A percentile compares a stretch with the other conserved stretches of the same genome.
Conservation (phyloP, 1,139 yeast genomes). For the Kodamaea sp. region DNA sequence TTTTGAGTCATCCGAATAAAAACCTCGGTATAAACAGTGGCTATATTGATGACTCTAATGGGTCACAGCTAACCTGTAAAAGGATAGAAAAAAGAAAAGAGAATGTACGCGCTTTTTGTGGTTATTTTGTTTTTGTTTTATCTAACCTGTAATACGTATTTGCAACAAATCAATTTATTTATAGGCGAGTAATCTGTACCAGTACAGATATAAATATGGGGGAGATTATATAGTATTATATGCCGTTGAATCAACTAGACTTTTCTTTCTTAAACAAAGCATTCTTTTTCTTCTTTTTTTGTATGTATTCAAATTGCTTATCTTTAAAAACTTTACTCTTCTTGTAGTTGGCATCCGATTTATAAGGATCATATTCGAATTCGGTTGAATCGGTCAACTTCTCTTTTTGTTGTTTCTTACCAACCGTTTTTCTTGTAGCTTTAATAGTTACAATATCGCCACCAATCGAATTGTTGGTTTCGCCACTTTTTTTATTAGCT, state of each 20-base stretch:
- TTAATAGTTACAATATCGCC: too few species aligned
- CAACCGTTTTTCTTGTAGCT: too few species aligned
- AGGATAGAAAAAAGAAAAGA: not conserved
- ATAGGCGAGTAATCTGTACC: too few species aligned
- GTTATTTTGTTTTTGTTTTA: not conserved
- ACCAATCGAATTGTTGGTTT: not conserved
- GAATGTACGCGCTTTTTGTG: not conserved
- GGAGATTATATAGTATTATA: too few species aligned
- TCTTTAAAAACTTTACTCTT: constrained; percentile 12
- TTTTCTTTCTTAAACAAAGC: constrained; percentile 7
- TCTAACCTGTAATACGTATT: too few species aligned
- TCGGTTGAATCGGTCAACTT: constrained; percentile 6
- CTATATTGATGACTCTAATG: not conserved
- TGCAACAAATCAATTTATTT: too few species aligned
- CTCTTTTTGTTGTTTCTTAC: not conserved
- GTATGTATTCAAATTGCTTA: constrained; percentile 13
- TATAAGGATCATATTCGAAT: constrained; percentile 5
- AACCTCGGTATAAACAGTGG: too few species aligned
- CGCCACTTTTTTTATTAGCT: constrained; percentile 15
- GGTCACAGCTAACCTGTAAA: not conserved
- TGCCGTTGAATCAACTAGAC: not conserved
- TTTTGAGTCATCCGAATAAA: too few species aligned
- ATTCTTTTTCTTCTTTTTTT: constrained; percentile 10
- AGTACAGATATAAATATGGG: too few species aligned
- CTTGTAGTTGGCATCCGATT: constrained; percentile 12